A percentile compares a stretch with the other conserved stretches of the same genome.
Evolutionary conservation across 2,329 filamentous ascomycete species (phyloP).

Genomic region (Ceratocystis huliohia): DNA sequence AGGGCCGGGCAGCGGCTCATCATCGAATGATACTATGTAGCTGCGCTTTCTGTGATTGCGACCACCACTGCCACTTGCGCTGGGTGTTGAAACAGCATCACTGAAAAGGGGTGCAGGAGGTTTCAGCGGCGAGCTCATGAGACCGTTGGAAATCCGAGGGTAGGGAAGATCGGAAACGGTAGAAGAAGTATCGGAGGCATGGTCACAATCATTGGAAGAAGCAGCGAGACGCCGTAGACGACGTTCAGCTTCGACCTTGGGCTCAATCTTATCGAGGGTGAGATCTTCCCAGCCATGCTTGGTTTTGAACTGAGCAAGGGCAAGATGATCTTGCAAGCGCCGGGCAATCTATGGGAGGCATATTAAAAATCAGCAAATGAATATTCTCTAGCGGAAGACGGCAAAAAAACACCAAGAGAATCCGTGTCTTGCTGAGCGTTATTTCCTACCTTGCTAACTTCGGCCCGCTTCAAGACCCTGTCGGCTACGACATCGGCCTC

Average conservation of each 20-base stretch:
- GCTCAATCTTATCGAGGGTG: conserved; percentile 74
- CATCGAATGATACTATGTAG: conserved; percentile 47
- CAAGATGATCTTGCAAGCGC: conserved; percentile 82
- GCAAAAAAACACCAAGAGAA: background rate
- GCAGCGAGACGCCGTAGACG: conserved; percentile 50
- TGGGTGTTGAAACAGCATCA: conserved; percentile 57
- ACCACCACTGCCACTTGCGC: conserved; percentile 48
- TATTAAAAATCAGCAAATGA: too few relatives aligned
- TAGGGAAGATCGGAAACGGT: conserved; percentile 67
- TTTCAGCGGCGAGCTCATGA: conserved; percentile 78
- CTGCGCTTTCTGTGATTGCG: conserved; percentile 46
- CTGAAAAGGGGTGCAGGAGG: conserved; percentile 59
- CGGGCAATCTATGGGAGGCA: conserved; percentile 61
- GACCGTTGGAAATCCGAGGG: conserved; percentile 40
- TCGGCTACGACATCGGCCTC: conserved; percentile 50
- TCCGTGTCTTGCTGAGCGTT: background rate
- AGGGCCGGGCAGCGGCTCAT: conserved; percentile 27
- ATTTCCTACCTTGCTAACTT: conserved; percentile 57
- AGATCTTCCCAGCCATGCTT: conserved; percentile 91
- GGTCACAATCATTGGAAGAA: conserved; percentile 47
- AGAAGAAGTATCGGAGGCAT: conserved; percentile 76
- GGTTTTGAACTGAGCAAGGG: conserved; percentile 92
- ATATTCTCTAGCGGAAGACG: background rate
- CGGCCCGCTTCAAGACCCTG: conserved; percentile 57
- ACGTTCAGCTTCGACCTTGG: conserved; percentile 67